These are phyloP conservation scores for Lactifluus volemus DNA, from an alignment of 768 basidiomycete species.

Conservation along the genomic window DNA sequence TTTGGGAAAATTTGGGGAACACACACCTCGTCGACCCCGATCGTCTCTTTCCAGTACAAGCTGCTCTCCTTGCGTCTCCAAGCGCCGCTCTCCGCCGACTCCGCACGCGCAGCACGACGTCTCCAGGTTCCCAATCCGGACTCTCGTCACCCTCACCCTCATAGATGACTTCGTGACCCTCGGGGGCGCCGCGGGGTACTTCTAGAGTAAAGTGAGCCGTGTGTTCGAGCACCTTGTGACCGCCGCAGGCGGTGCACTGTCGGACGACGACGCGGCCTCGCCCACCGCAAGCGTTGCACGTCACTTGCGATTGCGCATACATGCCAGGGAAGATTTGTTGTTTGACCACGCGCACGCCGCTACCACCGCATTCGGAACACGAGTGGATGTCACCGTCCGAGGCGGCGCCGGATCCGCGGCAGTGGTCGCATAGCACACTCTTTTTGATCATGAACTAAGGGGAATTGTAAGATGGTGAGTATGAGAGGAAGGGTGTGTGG, in stretches of 20 bases:
- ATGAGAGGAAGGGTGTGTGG: neutral
- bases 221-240: conserved; percentile 74
- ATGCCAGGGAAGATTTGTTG: conserved; percentile 98
- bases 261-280: conserved; percentile 72
- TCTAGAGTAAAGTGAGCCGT: conserved; percentile 80
- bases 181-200: conserved; percentile 80
- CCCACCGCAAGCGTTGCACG: conserved; percentile 79
- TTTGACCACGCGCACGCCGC: conserved; percentile 75
- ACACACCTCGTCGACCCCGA: conserved; percentile 81
- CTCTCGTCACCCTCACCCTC: conserved; percentile 96
- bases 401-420: conserved; percentile 90
- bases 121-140: conserved; percentile 94
- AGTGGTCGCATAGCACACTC: conserved; percentile 90
- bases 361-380: conserved; percentile 78
- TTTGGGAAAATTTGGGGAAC: neutral
- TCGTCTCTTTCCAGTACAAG: conserved; percentile 86
- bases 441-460: conserved; percentile 86
- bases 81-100: conserved; percentile 70
- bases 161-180: conserved; percentile 87
- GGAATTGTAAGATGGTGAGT: too few species aligned
- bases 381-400: conserved; percentile 80
- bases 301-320: conserved; percentile 81
- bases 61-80: conserved; percentile 88
- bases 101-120: conserved; percentile 79
- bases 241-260: conserved; percentile 74